A percentile compares a stretch with the other conserved stretches of the same genome.
Evolutionary conservation across 805 yeast species (phyloP).

Genomic region (Hyphopichia homilentoma): DNA sequence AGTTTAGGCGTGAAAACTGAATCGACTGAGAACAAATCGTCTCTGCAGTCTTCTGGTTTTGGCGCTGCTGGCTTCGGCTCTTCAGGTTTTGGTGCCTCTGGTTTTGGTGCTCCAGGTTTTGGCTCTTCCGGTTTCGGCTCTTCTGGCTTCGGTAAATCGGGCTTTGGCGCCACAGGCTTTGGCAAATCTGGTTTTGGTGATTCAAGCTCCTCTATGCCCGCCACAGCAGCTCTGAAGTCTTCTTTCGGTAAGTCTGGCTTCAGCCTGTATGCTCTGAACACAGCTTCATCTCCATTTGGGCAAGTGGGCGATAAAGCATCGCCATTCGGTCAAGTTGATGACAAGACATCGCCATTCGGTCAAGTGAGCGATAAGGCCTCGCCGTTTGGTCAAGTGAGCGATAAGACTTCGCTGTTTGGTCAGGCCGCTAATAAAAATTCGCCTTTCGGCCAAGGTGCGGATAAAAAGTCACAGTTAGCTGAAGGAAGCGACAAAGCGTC

Average conservation of each 20-base stretch:
- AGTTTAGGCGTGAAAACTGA: no score
- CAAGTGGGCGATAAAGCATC: neutral
- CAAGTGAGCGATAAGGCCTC: neutral
- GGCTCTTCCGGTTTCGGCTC: slow-evolving; percentile 6
- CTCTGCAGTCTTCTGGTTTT: slow-evolving; percentile 5
- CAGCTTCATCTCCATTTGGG: slow-evolving; percentile 6
- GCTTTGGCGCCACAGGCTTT: slow-evolving; percentile 1
- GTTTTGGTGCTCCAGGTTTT: slow-evolving; percentile 3
- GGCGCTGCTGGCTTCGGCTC: slow-evolving; percentile 5
- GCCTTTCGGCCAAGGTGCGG: no score
- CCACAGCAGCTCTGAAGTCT: no score
- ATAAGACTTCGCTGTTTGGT: no score
- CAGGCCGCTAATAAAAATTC: no score
- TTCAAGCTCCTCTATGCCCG: no score
- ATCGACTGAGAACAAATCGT: neutral
- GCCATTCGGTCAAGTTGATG: neutral
- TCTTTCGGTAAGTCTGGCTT: no score
- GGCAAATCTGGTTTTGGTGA: neutral
- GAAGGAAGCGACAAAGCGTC: no score
- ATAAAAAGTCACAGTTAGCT: no score
- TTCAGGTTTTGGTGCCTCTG: slow-evolving; percentile 7
- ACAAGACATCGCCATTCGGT: slow-evolving; percentile 1
- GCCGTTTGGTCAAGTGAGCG: slow-evolving; percentile 2
- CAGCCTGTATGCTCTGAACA: no score
- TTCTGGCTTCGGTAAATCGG: slow-evolving; percentile 9